A percentile compares a stretch with the other conserved stretches of the same genome.
These are phyloP conservation scores for Boeremia lycopersici DNA, from an alignment of 2,329 filamentous ascomycete genomes.

Conservation along the genomic window DNA sequence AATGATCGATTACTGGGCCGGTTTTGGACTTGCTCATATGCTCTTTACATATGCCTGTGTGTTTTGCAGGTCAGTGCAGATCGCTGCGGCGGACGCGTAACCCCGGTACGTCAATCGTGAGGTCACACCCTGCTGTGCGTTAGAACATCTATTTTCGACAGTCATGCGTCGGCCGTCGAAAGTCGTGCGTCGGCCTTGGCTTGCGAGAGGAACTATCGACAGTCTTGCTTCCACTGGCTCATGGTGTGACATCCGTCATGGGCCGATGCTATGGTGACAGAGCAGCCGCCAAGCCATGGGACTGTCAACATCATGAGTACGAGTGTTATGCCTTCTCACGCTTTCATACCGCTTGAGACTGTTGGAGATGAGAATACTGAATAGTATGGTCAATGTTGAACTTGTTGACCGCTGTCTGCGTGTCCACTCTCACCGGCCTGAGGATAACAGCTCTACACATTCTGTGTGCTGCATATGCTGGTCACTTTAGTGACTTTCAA, in stretches of 20 bases:
- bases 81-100: neutral
- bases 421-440: neutral
- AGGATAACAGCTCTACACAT: neutral
- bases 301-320: too few relatives aligned
- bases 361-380: neutral
- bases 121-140: neutral
- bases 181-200: neutral
- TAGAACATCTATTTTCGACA: neutral
- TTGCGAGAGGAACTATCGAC: neutral
- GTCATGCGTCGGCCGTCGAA: neutral
- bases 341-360: neutral
- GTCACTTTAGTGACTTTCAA: too few relatives aligned
- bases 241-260: neutral
- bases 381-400: neutral
- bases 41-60: neutral
- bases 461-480: too few relatives aligned
- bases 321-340: neutral
- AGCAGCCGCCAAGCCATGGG: too few relatives aligned
- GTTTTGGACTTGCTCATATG: neutral
- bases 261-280: too few relatives aligned
- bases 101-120: neutral
- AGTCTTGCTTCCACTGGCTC: neutral
- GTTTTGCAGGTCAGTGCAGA: neutral
- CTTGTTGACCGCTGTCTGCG: neutral
- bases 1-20: too few relatives aligned